phyloP scores from a whole-genome alignment of 2,329 filamentous ascomycete genomes.

The Xylariaceae sp. region DNA sequence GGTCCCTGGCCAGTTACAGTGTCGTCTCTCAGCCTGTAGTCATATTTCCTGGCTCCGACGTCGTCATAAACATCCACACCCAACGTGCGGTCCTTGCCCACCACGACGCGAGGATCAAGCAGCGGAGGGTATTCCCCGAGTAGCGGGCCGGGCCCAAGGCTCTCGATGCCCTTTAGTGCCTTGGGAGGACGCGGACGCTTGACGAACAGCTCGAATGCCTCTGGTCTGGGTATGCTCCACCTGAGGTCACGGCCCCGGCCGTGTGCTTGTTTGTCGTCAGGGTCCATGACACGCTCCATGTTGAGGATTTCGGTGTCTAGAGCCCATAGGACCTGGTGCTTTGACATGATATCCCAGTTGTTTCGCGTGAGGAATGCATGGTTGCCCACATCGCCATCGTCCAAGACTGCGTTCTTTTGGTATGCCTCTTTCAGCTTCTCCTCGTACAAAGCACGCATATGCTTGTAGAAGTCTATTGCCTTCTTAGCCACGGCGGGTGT shows the following conservation, averaged over 20 bases:
- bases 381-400: slow-evolving; percentile 19
- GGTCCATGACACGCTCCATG: slow-evolving; percentile 5
- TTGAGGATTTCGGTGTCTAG: slow-evolving; percentile 18
- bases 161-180: slow-evolving; percentile 16
- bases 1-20: too few species aligned
- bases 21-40: too few species aligned
- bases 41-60: too few species aligned
- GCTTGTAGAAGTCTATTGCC: slow-evolving; percentile 4
- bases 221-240: slow-evolving; percentile 4
- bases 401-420: slow-evolving; percentile 13
- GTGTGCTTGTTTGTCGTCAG: not conserved
- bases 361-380: slow-evolving; percentile 12
- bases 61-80: too few species aligned
- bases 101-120: too few species aligned
- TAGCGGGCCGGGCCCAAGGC: slow-evolving; percentile 11
- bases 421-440: slow-evolving; percentile 2
- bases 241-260: slow-evolving; percentile 9
- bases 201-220: slow-evolving; percentile 9
- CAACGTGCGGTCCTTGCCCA: too few species aligned
- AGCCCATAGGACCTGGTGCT: slow-evolving; percentile 18
- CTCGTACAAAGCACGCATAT: slow-evolving; percentile 3
- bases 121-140: too few species aligned
- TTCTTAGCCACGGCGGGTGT: not conserved
- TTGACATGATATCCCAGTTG: slow-evolving; percentile 22
- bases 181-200: slow-evolving; percentile 12